Conservation (phyloP, 2,329 filamentous ascomycete species). For the Dactylellina sp. region DNA sequence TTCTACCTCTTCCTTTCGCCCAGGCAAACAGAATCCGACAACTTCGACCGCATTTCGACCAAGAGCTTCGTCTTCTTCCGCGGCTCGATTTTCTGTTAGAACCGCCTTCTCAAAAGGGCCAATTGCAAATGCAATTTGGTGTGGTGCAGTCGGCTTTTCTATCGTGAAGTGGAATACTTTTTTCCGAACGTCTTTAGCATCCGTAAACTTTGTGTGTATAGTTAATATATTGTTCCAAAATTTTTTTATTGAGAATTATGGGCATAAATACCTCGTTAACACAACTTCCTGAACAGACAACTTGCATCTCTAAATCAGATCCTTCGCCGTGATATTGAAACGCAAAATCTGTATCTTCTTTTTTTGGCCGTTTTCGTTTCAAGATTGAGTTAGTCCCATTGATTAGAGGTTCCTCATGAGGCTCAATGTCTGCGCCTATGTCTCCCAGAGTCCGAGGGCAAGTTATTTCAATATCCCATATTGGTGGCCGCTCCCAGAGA, state of each 20-base stretch:
- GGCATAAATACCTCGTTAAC: constrained; percentile 75
- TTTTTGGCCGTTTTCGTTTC: constrained; percentile 61
- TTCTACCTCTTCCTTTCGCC: constrained; percentile 81
- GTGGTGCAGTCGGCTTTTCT: constrained; percentile 79
- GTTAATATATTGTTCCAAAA: constrained; percentile 10
- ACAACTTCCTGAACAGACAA: constrained; percentile 89
- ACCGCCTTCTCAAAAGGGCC: constrained; percentile 96
- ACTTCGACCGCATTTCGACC: constrained; percentile 88
- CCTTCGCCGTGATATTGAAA: constrained; percentile 77
- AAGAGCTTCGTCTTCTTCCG: constrained; percentile 90
- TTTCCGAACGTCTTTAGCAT: constrained; percentile 80
- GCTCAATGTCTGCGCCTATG: constrained; percentile 63
- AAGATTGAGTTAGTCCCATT: constrained; percentile 41
- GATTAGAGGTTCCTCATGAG: constrained; percentile 50
- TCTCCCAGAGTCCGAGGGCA: constrained; percentile 89
- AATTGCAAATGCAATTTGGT: constrained; percentile 91
- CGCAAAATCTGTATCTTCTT: constrained; percentile 61
- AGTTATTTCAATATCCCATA: constrained; percentile 87
- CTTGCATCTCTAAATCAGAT: constrained; percentile 85
- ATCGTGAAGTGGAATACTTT: constrained; percentile 90
- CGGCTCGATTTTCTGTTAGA: constrained; percentile 86
- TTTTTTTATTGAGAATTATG: not conserved
- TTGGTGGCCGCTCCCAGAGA: constrained; percentile 77
- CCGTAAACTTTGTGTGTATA: constrained; percentile 69
- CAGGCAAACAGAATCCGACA: constrained; percentile 89